These are phyloP conservation scores for Chernovozyma aurita DNA, from an alignment of 1,139 yeast genomes.

Conservation along the genomic window DNA sequence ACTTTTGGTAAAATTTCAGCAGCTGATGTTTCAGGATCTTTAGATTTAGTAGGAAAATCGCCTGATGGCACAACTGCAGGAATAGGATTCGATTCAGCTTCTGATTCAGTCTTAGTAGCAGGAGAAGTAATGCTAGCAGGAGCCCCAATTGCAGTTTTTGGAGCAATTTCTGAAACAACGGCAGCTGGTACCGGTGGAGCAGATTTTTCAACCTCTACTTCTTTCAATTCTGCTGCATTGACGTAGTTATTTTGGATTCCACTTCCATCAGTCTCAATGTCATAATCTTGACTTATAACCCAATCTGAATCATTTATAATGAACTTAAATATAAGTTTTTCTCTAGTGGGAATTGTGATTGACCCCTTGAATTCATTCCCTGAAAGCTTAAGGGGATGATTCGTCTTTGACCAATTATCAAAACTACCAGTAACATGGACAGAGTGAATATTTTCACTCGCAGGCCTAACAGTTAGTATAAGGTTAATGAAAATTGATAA, in stretches of 20 bases:
- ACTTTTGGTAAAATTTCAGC: neutral
- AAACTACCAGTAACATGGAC: slow-evolving; percentile 41
- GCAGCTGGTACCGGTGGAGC: neutral
- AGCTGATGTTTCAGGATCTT: slow-evolving; percentile 3
- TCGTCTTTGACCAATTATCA: slow-evolving; percentile 34
- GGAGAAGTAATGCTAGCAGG: neutral
- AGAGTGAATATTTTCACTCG: slow-evolving; percentile 12
- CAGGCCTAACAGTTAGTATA: slow-evolving; percentile 13
- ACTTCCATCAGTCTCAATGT: slow-evolving; percentile 25
- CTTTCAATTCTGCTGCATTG: slow-evolving; percentile 22
- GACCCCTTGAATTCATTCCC: slow-evolving; percentile 12
- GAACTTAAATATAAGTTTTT: slow-evolving; percentile 31
- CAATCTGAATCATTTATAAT: slow-evolving; percentile 33
- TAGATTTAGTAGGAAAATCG: neutral
- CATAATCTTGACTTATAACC: slow-evolving; percentile 25
- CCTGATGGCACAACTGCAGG: slow-evolving; percentile 1
- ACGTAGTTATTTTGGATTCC: slow-evolving; percentile 39
- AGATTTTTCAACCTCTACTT: neutral
- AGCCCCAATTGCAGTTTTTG: neutral
- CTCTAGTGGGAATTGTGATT: slow-evolving; percentile 17
- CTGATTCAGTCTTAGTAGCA: too few species aligned
- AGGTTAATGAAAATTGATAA: too few species aligned
- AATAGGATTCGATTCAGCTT: slow-evolving; percentile 1
- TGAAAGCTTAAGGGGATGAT: slow-evolving; percentile 13
- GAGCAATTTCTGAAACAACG: neutral